Evolutionary conservation across 1,284 basidiomycete species (phyloP), one percentile per base, ranked within the genome.

Genomic region (Cystobasidium pallidum): DNA sequence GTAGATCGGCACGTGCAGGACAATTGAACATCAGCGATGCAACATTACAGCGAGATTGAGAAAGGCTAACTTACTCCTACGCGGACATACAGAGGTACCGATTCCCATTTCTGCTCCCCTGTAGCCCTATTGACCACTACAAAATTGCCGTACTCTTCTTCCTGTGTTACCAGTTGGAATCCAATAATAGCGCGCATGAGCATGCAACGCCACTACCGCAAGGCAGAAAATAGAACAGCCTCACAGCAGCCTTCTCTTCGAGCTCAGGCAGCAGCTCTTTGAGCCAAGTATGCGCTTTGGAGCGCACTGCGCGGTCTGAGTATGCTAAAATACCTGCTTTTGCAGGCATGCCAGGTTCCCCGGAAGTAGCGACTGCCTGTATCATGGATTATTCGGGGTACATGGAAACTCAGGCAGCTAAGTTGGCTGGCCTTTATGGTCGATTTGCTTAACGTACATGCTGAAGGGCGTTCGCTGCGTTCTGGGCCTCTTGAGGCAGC

Each of bases 21-120:
- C 2, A 49, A 47, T 24, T 26, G 26, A 21, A 39, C 41, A 19
- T 39, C 57, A 70, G 62, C 49, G 58, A 62, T 43, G 21, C 41
- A 32, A 24, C 49, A 28, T 6, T 28, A 28, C 21, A 21, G 32
- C 3, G 3, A 28, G 13, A 4, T 32, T 19, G 21, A 66, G n/a
- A 28, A 36, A 30, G 24, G 26, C 2, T n/a, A n/a, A 58, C 54
- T 19, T 32, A 65, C 52, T 39, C 63, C 55, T 3, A 72, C 54
- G 26, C 73, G 70, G 15, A 73, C 70, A 45, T 74, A 74, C 34
- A 74, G 58, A 41, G 73, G 73, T 51, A 74, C 72, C 13, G 75
- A 71, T 64, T 78, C 76, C 66, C 73, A 76, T 28, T 67, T 54
- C 63, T 75, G 74, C 15, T 73, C 65, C 10, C 74, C 72, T 3